Conservation (phyloP, 1,139 yeast genomes). For the Diutina siamensis region DNA sequence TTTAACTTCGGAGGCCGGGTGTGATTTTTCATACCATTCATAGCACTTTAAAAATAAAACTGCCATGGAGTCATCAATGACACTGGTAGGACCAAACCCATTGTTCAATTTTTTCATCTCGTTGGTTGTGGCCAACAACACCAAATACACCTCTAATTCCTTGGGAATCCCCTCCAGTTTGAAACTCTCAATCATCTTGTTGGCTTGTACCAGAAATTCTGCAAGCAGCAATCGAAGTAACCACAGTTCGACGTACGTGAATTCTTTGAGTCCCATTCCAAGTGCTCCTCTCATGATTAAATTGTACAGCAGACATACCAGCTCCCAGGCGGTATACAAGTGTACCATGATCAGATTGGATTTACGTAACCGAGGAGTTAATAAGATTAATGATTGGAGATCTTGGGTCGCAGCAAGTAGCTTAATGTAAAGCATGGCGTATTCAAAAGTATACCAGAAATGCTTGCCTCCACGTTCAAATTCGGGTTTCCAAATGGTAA, state of each 20-base stretch:
- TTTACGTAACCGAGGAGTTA: constrained; percentile 63
- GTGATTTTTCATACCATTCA: constrained; percentile 10
- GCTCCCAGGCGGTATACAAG: constrained; percentile 57
- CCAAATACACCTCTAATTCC: not conserved
- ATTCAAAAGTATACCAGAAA: constrained; percentile 64
- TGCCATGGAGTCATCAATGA: constrained; percentile 64
- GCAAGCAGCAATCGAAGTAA: constrained; percentile 36
- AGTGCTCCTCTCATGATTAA: constrained; percentile 35
- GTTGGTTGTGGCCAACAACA: constrained; percentile 26
- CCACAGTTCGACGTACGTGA: constrained; percentile 34
- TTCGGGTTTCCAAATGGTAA: constrained; percentile 91
- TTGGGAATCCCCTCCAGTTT: constrained; percentile 12
- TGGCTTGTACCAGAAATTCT: constrained; percentile 32
- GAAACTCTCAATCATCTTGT: constrained; percentile 18
- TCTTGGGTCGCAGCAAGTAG: constrained; percentile 46
- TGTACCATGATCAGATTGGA: constrained; percentile 66
- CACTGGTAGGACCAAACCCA: constrained; percentile 74
- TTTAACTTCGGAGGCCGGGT: too few species aligned
- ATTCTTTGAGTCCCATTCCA: constrained; percentile 24
- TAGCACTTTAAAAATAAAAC: constrained; percentile 47
- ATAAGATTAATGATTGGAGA: constrained; percentile 42
- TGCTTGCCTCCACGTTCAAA: constrained; percentile 89
- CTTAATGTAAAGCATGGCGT: constrained; percentile 52
- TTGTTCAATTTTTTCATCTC: constrained; percentile 65
- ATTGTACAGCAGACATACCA: constrained; percentile 36